Conservation (phyloP, 768 basidiomycete species). For the Lyophyllum decastes region DNA sequence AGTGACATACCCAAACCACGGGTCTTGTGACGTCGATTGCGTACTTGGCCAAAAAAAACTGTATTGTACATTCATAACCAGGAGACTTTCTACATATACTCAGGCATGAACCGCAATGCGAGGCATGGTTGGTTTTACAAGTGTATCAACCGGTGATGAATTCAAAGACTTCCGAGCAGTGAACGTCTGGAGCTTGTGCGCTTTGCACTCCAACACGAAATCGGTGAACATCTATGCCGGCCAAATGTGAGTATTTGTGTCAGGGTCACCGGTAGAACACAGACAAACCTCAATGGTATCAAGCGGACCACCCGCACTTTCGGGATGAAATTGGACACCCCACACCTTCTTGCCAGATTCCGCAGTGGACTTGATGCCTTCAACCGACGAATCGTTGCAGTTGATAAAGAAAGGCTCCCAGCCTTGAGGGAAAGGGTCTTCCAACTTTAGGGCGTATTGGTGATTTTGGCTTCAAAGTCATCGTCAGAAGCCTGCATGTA, state of each 20-base stretch:
- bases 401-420: conserved; percentile 99
- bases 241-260: conserved; percentile 1
- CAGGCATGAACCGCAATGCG: conserved; percentile 15
- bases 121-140: conserved; percentile 9
- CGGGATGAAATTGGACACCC: conserved; percentile 99
- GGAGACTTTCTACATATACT: conserved; percentile 5
- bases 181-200: conserved; percentile 42
- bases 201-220: conserved; percentile 81
- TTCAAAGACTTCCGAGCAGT: not conserved
- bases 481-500: conserved; percentile 4
- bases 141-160: not conserved
- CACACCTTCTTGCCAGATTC: conserved; percentile 91
- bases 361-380: conserved; percentile 94
- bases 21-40: conserved; percentile 7
- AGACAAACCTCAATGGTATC: conserved; percentile 90
- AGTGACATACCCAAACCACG: not conserved
- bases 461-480: conserved; percentile 78
- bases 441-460: conserved; percentile 93
- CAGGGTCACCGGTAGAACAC: not conserved
- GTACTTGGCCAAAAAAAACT: conserved; percentile 1
- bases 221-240: conserved; percentile 85
- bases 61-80: conserved; percentile 12
- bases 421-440: conserved; percentile 93
- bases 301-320: conserved; percentile 96
- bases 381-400: conserved; percentile 98